A percentile compares a stretch with the other conserved stretches of the same genome.
phyloP scores from a whole-genome alignment of 305 asterid species.

The Solanum hybrid region DNA sequence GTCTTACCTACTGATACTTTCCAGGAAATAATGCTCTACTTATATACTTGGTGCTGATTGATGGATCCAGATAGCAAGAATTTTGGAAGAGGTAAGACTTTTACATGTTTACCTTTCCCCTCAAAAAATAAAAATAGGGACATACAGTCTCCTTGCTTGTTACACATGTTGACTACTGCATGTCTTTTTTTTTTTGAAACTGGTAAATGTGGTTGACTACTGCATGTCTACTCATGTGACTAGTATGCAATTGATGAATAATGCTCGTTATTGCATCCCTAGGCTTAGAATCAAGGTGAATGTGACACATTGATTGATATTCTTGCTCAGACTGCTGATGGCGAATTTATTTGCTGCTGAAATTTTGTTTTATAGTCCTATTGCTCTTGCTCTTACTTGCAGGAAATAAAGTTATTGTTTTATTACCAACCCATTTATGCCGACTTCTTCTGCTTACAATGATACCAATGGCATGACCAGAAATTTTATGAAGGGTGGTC shows the following conservation, averaged over 20 bases:
- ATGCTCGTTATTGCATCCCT: neutral
- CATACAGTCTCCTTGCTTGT: neutral
- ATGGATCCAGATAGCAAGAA: conserved; percentile 37
- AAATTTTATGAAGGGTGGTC: neutral
- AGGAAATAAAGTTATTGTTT: neutral
- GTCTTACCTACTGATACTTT: neutral
- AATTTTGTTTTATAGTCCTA: neutral
- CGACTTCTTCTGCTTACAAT: neutral
- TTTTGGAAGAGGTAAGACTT: conserved; percentile 33
- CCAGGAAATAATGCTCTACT: conserved; percentile 13
- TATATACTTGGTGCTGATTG: conserved; percentile 7
- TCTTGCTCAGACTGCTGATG: neutral
- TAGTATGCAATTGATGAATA: neutral
- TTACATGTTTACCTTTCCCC: neutral
- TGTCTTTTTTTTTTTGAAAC: neutral
- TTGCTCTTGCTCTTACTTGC: neutral
- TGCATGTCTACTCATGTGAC: neutral
- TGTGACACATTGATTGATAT: neutral
- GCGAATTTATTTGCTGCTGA: neutral
- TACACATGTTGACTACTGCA: neutral
- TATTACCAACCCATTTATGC: neutral
- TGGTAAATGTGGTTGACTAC: too few species aligned
- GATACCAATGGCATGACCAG: neutral
- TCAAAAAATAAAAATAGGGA: neutral
- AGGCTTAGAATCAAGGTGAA: neutral